Evolutionary conservation across 768 basidiomycete species (phyloP).

Genomic region (Lentinula sp.): DNA sequence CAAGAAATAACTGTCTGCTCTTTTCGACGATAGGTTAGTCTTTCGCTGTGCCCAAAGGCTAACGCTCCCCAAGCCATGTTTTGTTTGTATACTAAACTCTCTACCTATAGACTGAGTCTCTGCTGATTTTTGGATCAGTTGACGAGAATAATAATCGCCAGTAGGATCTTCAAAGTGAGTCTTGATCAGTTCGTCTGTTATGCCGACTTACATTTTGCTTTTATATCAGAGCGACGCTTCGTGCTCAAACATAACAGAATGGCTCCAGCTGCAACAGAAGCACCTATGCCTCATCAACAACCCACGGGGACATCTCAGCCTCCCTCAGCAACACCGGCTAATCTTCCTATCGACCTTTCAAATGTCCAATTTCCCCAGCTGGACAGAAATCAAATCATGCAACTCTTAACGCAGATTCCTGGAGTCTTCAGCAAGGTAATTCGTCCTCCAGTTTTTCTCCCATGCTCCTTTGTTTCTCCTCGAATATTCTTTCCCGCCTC

Average conservation of each 20-base stretch:
- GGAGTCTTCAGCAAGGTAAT: slow-evolving; percentile 51
- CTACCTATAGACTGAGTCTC: not conserved
- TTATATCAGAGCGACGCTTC: too few species aligned
- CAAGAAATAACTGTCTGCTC: not conserved
- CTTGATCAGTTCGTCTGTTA: not conserved
- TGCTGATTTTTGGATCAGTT: not conserved
- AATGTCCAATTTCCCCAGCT: slow-evolving; percentile 18
- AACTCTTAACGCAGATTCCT: slow-evolving; percentile 50
- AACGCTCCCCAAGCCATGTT: not conserved
- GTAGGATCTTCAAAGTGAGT: not conserved
- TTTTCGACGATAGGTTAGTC: not conserved
- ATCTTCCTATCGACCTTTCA: not conserved
- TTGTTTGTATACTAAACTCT: not conserved
- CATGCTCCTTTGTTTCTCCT: too few species aligned
- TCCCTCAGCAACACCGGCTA: not conserved
- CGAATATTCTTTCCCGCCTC: slow-evolving; percentile 5
- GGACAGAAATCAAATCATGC: slow-evolving; percentile 54
- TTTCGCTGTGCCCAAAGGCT: not conserved
- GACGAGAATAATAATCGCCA: not conserved
- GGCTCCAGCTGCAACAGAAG: not conserved
- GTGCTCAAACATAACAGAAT: not conserved
- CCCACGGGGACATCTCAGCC: not conserved
- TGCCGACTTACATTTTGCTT: not conserved
- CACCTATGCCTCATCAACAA: not conserved
- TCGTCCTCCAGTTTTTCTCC: slow-evolving; percentile 11